phyloP scores from a whole-genome alignment of 2,329 filamentous ascomycete genomes.

The Penicillium psychrosexuale region DNA sequence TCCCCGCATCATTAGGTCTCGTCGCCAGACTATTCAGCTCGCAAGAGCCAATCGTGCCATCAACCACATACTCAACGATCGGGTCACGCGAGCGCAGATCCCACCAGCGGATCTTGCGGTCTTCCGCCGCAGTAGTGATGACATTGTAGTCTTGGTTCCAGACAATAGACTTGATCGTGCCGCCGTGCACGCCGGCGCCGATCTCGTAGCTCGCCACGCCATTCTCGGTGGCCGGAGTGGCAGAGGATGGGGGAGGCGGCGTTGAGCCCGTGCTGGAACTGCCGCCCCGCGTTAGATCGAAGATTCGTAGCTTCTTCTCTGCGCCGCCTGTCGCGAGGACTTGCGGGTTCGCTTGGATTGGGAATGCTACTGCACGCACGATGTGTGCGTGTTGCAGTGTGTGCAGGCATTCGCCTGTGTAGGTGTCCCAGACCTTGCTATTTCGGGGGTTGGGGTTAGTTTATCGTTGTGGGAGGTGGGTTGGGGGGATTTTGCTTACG shows the following conservation, averaged over 20 bases:
- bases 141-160: conserved; percentile 89
- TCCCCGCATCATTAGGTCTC: conserved; percentile 61
- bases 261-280: conserved; percentile 39
- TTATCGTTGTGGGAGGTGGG: conserved; percentile 7
- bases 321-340: conserved; percentile 88
- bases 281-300: conserved; percentile 66
- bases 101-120: conserved; percentile 93
- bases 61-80: conserved; percentile 72
- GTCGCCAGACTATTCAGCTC: conserved; percentile 73
- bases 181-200: conserved; percentile 75
- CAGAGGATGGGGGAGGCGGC: conserved; percentile 36
- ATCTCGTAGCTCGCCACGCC: conserved; percentile 75
- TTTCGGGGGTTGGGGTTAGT: conserved; percentile 27
- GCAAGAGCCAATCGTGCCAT: conserved; percentile 85
- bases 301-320: conserved; percentile 95
- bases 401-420: conserved; percentile 83
- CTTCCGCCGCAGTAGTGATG: conserved; percentile 83
- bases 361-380: conserved; percentile 88
- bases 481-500: conserved; percentile 53
- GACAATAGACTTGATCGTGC: conserved; percentile 92
- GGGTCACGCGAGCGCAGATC: conserved; percentile 74
- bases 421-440: conserved; percentile 95
- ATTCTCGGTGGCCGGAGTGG: conserved; percentile 32
- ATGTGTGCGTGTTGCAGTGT: conserved; percentile 92
- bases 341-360: conserved; percentile 71